Evolutionary conservation across 768 basidiomycete species (phyloP), one percentile per base, ranked within the genome.

Genomic region (Phylloporus sp.): DNA sequence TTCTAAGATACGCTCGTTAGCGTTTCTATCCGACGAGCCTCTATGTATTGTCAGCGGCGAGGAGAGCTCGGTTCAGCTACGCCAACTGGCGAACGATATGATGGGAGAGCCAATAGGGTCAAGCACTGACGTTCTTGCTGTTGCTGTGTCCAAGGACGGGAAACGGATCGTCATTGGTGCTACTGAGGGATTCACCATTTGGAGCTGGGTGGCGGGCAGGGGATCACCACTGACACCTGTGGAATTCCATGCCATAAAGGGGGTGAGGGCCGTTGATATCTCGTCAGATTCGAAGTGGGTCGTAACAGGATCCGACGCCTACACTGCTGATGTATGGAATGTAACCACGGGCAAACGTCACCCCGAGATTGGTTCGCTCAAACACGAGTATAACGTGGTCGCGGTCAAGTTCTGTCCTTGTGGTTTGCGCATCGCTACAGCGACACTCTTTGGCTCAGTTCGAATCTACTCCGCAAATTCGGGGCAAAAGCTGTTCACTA

Each of bases 391-490:
- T 16, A 56, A 56, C 24, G 54, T 59, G 26, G 49, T 59, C 27
- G 45, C 50, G 11, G 59, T 59, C 45, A 59, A 48, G 39, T 59
- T 60, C 15, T 59, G 59, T 50, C 59, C 50, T 13, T 59, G 59
- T 24, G 54, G 58, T 39, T 22, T 42, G 24, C 59, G 59, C 20
- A 31, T 59, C 18, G 59, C 54, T 20, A 60, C 54, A 2, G 59
- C 58, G 39, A 59, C 59, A 11, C 59, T 59, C 18, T 59, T 50
- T 52, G 59, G 59, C 16, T 59, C 59, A 2, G 38, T 59, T 26
- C 58, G 58, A 7, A 60, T 59, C 20, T 56, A 40, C 27, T 38
- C 48, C 31, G 23, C 39, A 9, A 31, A 10, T 4, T 50, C 54
- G 3, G 51, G 54, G 9, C 15, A 60, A 29, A 60, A 60, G 24